Evolutionary conservation across 2,329 filamentous ascomycete genomes (phyloP).

Genomic region (Pezizomycotina sp.): DNA sequence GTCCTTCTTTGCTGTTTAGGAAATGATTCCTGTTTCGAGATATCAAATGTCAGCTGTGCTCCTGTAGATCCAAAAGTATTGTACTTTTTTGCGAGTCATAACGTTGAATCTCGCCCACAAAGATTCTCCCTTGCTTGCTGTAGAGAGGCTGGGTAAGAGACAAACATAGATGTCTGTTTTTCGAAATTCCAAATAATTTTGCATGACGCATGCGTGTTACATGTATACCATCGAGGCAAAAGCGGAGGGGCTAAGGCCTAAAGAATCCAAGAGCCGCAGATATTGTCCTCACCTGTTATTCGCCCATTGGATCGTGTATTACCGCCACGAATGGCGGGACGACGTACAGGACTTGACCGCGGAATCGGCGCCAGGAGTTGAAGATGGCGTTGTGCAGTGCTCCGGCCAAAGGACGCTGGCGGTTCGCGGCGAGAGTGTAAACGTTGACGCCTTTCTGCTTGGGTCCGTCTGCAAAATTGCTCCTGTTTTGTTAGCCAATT

Average conservation of each 20-base stretch:
- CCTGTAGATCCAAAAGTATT: background rate
- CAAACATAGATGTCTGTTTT: too few relatives aligned
- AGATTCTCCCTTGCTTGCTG: too few relatives aligned
- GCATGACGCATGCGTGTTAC: constrained; percentile 16
- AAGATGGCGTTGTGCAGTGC: constrained; percentile 69
- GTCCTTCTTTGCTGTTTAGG: constrained; percentile 62
- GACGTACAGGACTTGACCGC: constrained; percentile 76
- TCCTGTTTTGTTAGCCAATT: too few relatives aligned
- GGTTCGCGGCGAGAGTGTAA: constrained; percentile 72
- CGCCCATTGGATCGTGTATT: constrained; percentile 80
- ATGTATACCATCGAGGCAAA: constrained; percentile 18
- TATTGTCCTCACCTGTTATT: constrained; percentile 55
- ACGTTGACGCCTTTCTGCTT: constrained; percentile 45
- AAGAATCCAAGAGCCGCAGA: constrained; percentile 17
- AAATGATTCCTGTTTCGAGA: constrained; percentile 49
- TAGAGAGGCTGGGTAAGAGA: too few relatives aligned
- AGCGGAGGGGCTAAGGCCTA: too few relatives aligned
- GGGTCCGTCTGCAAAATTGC: constrained; percentile 32
- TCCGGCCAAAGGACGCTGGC: constrained; percentile 73
- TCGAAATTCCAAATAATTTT: too few relatives aligned
- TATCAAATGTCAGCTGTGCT: constrained; percentile 8
- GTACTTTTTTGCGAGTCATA: background rate
- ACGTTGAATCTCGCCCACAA: too few relatives aligned
- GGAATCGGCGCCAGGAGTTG: constrained; percentile 82
- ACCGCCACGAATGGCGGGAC: constrained; percentile 63